Conservation (phyloP, 2,329 filamentous ascomycete species). For the Colletotrichum caudatum region DNA sequence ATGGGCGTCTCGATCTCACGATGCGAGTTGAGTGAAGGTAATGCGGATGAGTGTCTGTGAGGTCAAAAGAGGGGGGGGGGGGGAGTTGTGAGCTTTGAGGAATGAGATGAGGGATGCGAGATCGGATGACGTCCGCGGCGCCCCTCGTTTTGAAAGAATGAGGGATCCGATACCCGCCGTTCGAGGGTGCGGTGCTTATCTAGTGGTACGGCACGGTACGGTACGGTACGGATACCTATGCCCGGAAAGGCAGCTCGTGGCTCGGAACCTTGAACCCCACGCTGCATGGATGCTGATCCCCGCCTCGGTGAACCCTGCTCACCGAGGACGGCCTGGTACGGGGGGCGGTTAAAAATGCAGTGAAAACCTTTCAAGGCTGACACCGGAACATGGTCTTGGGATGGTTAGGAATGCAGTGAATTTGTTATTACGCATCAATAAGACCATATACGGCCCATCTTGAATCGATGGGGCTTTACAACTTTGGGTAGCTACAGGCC, state of each 20-base stretch:
- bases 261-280: conserved; percentile 24
- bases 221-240: too few relatives aligned
- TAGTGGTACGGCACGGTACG: neutral
- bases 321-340: conserved; percentile 2
- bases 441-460: neutral
- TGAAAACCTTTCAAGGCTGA: neutral
- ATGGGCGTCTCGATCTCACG: neutral
- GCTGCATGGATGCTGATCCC: conserved; percentile 36
- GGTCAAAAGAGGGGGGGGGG: neutral
- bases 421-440: neutral
- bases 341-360: neutral
- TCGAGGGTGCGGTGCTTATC: conserved; percentile 9
- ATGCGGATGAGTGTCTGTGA: neutral
- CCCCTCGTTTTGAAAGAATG: conserved; percentile 31
- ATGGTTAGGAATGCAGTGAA: neutral
- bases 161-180: neutral
- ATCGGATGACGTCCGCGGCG: conserved; percentile 29
- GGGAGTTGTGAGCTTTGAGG: neutral
- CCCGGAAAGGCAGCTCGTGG: conserved; percentile 36
- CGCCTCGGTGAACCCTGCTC: conserved; percentile 17
- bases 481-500: neutral
- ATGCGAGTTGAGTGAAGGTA: neutral
- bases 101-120: conserved; percentile 22
- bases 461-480: neutral
- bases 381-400: neutral